Base-by-base conservation (phyloP, 192 early-diverging fungal species). In the Umbelopsis isabellina region DNA sequence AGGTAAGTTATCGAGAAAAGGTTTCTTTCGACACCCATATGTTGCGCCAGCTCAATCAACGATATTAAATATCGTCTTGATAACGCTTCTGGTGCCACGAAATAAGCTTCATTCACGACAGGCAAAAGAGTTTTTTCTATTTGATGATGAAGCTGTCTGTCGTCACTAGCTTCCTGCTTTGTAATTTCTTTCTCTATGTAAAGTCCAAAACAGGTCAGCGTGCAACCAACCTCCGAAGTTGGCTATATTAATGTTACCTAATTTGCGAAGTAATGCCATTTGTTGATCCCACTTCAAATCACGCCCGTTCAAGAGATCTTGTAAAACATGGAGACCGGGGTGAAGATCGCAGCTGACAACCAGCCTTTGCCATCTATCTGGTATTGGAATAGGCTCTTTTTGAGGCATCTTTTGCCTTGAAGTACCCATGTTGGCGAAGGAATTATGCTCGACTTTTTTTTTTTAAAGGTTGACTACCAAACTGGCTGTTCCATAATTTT, bases 21-120 rank as follows among this genome's bases (percentile, higher is more conserved):
- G 37, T 51, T n/a, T 25, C 9, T n/a, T 22, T 25, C 33, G 3
- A 30, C 41, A 18, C 58, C 20, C 16, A 37, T 13, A 61, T 72
- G 18, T 3, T 25, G 30, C 66, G 72, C 18, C 37, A 52, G 15
- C n/a, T 77, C 53, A 7, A 77, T 52, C 50, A 72, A 21, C 6
- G 79, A 72, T 9, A 83, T 68, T 46, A 76, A 80, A 23, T 64
- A 50, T 13, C 79, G 73, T 41, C 77, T 74, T 41, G 79, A 67
- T 44, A 76, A 46, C 25, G 53, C 69, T 66, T 80, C 79, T 1
- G 35, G 44, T 18, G 82, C 74, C 30, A 35, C 37, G 37, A 78
- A 83, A 69, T 80, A 83, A 15, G 73, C 73, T 30, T 67, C 49
- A 7, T 47, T 65, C 13, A 71, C 75, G 16, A 83, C 46, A 13